Conservation (phyloP, 1,139 yeast genomes). For the Scheffersomyces insectosa region DNA sequence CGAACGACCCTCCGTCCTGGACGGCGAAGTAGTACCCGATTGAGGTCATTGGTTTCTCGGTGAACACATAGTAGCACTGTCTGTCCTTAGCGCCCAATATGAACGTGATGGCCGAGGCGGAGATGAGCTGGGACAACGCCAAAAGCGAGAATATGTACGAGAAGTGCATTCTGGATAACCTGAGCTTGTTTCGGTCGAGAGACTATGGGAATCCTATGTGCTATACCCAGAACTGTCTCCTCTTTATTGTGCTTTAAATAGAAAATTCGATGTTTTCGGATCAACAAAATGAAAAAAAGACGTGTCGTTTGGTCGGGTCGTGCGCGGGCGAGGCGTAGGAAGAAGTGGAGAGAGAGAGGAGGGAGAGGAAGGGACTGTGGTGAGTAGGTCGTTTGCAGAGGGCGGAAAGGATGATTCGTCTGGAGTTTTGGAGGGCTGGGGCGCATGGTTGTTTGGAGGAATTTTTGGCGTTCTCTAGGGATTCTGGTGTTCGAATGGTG, state of each 20-base stretch:
- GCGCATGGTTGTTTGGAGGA: no score
- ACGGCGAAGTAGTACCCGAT: slow-evolving; percentile 89
- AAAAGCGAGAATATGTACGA: slow-evolving; percentile 19
- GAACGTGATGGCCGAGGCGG: slow-evolving; percentile 71
- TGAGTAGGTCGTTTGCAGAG: no score
- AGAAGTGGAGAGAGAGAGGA: no score
- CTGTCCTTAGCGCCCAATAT: slow-evolving; percentile 75
- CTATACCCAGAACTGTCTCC: no score
- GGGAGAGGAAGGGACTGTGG: no score
- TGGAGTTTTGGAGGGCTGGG: no score
- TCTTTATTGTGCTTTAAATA: not conserved
- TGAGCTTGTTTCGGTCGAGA: no score
- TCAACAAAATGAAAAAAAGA: not conserved
- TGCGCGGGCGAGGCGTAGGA: not conserved
- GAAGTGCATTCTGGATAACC: slow-evolving; percentile 12
- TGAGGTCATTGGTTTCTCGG: slow-evolving; percentile 60
- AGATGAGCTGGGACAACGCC: slow-evolving; percentile 27
- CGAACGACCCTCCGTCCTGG: slow-evolving; percentile 86
- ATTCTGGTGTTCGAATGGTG: no score
- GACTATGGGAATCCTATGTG: no score
- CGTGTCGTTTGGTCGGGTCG: slow-evolving; percentile 1
- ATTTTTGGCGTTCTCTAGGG: no score
- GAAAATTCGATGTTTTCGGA: not conserved
- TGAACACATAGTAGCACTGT: slow-evolving; percentile 77
- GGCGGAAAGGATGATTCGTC: no score